These are phyloP conservation scores for Apiospora sp. DNA, from an alignment of 2,329 filamentous ascomycete species.

Conservation along the genomic window DNA sequence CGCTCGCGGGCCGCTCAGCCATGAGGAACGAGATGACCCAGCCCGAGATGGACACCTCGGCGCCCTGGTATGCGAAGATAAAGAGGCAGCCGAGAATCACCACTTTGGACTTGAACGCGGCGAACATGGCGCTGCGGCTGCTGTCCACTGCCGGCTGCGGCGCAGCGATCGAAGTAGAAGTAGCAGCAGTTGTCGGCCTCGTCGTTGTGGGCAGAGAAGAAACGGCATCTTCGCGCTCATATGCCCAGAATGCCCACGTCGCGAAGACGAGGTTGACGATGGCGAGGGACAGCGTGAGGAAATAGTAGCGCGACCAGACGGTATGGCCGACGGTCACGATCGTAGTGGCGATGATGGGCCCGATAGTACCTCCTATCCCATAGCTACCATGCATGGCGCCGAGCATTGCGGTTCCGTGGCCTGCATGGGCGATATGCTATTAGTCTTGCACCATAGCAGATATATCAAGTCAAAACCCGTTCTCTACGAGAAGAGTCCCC, in stretches of 20 bases:
- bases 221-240: conserved; percentile 66
- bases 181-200: not conserved
- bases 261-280: conserved; percentile 64
- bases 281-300: conserved; percentile 68
- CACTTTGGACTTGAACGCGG: conserved; percentile 59
- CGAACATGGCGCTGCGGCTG: conserved; percentile 52
- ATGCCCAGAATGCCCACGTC: conserved; percentile 74
- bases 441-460: not conserved
- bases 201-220: conserved; percentile 30
- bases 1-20: conserved; percentile 61
- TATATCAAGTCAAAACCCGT: no score
- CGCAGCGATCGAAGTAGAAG: not conserved
- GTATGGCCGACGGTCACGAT: conserved; percentile 67
- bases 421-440: conserved; percentile 28
- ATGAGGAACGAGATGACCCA: conserved; percentile 91
- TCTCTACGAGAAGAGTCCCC: not conserved
- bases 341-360: conserved; percentile 77
- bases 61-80: conserved; percentile 87
- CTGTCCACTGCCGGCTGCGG: conserved; percentile 26
- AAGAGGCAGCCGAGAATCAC: conserved; percentile 81
- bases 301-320: conserved; percentile 77
- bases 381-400: conserved; percentile 74
- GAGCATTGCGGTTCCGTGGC: conserved; percentile 61
- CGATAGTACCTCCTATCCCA: conserved; percentile 70
- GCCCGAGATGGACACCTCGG: conserved; percentile 83